Evolutionary conservation across 2,329 filamentous ascomycete species (phyloP), one percentile per base, ranked within the genome.

Genomic region (Fusarium nanum): DNA sequence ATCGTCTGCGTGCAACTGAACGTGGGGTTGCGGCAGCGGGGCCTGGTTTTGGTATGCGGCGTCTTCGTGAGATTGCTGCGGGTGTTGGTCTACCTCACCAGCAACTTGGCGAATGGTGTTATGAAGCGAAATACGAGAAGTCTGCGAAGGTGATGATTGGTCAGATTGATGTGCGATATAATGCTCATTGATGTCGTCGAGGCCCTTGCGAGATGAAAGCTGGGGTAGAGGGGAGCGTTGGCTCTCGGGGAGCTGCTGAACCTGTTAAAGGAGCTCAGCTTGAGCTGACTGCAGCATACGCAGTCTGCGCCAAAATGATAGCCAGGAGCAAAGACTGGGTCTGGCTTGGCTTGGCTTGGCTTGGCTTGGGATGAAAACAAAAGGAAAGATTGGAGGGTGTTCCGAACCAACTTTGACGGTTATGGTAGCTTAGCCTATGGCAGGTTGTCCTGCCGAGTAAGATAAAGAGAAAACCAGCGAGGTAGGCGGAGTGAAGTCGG

Each of bases 51-150:
- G 73, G 70, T 83, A 84, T 62, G 76, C 76, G 42, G 81, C 69
- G 34, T 86, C 83, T 69, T 85, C 83, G 72, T 85, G 86, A 47
- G 58, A 44, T 37, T 56, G 52, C 22, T 83, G 78, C 6, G 82
- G 81, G 6, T 83, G 81, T 23, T 76, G 75, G 27, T 85, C 85
- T 60, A 79, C 73, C 68, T 86, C 84, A 41, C 80, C 75, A 59
- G 80, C 79, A n/a, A 86, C 81, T 64, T 83, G 83, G 62, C 84
- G 85, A 68, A 87, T 83, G 25, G 83, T 83, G 66, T 79, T 81
- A 49, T 79, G 71, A 40, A 73, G 68, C 20, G 74, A 68, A 45
- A 75, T 69, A 71, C 80, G 80, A 58, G 80, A 80, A 70, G 80
- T 81, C 80, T 84, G 82, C 68, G 75, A 75, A 59, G 77, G 76